Percentiles rank a stretch among this genome's conserved stretches.
These are phyloP conservation scores for Mycena albidolilacea DNA, from an alignment of 768 basidiomycete species.

Conservation along the genomic window DNA sequence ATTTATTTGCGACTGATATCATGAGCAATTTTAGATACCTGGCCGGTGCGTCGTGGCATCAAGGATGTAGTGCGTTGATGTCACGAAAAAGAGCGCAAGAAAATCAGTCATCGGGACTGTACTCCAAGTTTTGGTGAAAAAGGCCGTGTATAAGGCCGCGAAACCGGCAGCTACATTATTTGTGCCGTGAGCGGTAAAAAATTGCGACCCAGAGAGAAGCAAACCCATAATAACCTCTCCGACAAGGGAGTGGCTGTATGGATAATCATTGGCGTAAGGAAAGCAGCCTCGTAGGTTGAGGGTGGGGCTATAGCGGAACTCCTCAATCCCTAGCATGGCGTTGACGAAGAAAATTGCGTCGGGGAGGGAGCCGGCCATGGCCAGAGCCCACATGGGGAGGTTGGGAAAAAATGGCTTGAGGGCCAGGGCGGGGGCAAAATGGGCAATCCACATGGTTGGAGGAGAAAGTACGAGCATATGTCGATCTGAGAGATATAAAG, in stretches of 20 bases:
- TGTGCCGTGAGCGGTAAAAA: constrained; percentile 25
- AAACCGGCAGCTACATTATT: constrained; percentile 25
- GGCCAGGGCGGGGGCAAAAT: constrained; percentile 25
- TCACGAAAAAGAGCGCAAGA: constrained; percentile 27
- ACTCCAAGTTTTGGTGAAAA: constrained; percentile 25
- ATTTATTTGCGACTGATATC: constrained; percentile 24
- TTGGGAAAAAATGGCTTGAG: constrained; percentile 26
- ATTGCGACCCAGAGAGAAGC: constrained; percentile 22
- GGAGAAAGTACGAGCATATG: constrained; percentile 17
- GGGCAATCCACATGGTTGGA: constrained; percentile 26
- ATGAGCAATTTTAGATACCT: constrained; percentile 25
- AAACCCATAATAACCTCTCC: constrained; percentile 26
- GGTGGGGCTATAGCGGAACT: constrained; percentile 28
- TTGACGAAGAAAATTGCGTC: constrained; percentile 24
- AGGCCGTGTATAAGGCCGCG: constrained; percentile 25
- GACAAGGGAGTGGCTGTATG: constrained; percentile 26
- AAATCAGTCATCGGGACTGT: constrained; percentile 24
- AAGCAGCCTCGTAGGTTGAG: constrained; percentile 21
- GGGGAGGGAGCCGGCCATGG: constrained; percentile 25
- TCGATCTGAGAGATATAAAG: constrained; percentile 23
- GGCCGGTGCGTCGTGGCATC: constrained; percentile 24
- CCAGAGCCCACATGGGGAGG: constrained; percentile 21
- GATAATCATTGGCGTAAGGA: constrained; percentile 25
- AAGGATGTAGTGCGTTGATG: constrained; percentile 26
- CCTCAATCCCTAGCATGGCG: constrained; percentile 24